Base-by-base conservation (phyloP, 352 stramenopile species). In the Phytophthora lateralis region DNA sequence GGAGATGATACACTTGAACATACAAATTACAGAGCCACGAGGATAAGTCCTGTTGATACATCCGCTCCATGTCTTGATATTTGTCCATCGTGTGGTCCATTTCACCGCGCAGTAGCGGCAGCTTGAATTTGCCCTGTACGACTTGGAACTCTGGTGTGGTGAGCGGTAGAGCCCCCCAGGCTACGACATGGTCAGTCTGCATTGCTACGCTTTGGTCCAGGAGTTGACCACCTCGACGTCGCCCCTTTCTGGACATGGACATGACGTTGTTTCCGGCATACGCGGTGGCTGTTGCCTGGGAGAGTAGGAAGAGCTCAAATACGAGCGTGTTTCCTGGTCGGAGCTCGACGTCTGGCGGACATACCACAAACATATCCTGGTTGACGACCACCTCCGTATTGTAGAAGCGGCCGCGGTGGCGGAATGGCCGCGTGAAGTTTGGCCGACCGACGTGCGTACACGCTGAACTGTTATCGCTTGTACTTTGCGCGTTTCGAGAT, bases 21-120 rank as follows among this genome's bases (percentile, higher is more conserved):
- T 97, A 98, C 15, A 98, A 55, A 48, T 97, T 98, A 39, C 87
- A 92, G 18, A 98, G 75, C 91, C 91, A 98, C 2, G 73, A 70
- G 1, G 80, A 85, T 29, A 98, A 68, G 62, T 97, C 85, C 3
- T 64, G 46, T 41, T 75, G 63, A 58, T 88, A 88, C 67, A 81
- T 77, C 26, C 66, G 61, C 60, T 95, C 88, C 20, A 97, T 86
- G 41, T 85, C 71, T 8, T 76, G 59, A 48, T 80, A 85, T 56
- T 90, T 92, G 55, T 88, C 74, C 76, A 93, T 87, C 38, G 85
- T 89, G 51, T 75, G 65, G 43, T 97, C 85, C 56, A 93, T 76
- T 63, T 97, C 89, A 7, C 90, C 89, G 5, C 82, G 76, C 20
- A 98, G 53, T 26, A 98, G 53, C 6, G 90, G 90, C 18, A 97